phyloP scores from a whole-genome alignment of 768 basidiomycete genomes.

The Rhodotorula paludigena region DNA sequence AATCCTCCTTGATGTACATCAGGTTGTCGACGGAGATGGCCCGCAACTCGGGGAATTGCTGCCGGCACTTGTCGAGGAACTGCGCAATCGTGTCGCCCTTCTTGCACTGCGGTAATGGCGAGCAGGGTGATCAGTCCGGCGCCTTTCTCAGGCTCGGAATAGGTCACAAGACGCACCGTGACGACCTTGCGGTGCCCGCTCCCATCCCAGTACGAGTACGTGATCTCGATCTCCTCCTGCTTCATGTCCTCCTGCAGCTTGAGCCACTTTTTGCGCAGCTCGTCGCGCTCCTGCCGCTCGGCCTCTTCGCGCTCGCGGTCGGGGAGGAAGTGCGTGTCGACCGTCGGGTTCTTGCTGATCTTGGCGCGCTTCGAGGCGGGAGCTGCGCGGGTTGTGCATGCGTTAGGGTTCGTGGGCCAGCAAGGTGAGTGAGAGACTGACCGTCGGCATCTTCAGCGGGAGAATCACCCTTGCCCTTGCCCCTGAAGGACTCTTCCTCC shows the following conservation, averaged over 20 bases:
- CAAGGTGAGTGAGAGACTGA: too few species aligned
- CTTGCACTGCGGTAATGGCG: conserved; percentile 64
- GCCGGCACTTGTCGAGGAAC: conserved; percentile 88
- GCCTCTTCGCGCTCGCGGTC: conserved; percentile 95
- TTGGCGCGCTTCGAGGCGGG: conserved; percentile 63
- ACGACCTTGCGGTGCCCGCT: conserved; percentile 93
- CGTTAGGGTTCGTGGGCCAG: too few species aligned
- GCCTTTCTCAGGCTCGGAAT: too few species aligned
- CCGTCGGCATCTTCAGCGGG: conserved; percentile 4
- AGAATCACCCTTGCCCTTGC: conserved; percentile 1
- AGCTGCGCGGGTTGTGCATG: not conserved
- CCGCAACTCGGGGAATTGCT: conserved; percentile 86
- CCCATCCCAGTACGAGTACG: conserved; percentile 98
- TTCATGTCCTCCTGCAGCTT: conserved; percentile 55
- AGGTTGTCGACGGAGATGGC: conserved; percentile 88
- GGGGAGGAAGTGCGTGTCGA: conserved; percentile 96
- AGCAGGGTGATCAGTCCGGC: too few species aligned
- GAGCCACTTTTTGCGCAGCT: conserved; percentile 84
- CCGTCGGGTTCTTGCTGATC: conserved; percentile 88
- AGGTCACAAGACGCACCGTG: conserved; percentile 55
- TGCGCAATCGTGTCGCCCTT: conserved; percentile 83
- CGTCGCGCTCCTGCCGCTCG: conserved; percentile 81
- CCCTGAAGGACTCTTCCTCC: conserved; percentile 22
- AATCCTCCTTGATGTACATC: conserved; percentile 98
- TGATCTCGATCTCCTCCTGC: conserved; percentile 74